Base-by-base conservation (phyloP, 352 stramenopile species). In the Pythium rhizo-oryzae region DNA sequence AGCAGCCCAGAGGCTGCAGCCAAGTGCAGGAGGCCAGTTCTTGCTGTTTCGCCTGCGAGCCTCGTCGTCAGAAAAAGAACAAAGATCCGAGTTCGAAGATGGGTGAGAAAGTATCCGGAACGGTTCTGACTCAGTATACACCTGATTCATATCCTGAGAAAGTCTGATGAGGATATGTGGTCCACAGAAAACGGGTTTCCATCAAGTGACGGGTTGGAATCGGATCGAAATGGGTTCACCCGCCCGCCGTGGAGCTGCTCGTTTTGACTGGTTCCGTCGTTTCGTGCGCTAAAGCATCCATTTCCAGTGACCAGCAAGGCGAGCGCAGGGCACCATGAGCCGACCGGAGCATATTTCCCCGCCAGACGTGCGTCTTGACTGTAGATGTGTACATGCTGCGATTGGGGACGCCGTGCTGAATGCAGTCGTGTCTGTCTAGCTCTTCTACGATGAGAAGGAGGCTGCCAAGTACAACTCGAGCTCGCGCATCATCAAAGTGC, bases 371-470 rank as follows among this genome's bases (percentile, higher is more conserved):
- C 70, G 82, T 65, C 58, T 37, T 43, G 4, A 30, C 37, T 58
- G 64, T 21, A n/a, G 57, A 18, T 44, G 24, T 41, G 15, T 15
- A 33, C 6, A 25, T 49, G 24, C 47, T 65, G 9, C 18, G 7
- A 59, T 50, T 59, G 51, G 18, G 16, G 8, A 23, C 12, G 16
- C 49, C 7, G 11, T 61, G 37, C 7, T 49, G 37, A 62, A 21
- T 21, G 28, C 25, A 23, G 11, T 21, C 8, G 8, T 55, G 25
- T 71, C 6, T 4, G 46, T 65, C 59, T 60, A 98, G 89, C 70
- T 97, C 59, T 98, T 96, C 72, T 98, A 98, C 70, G 83, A 97
- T 81, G 87, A 96, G 58, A 95, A 95, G 65, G 92, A 98, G 76
- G 90, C 91, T 0, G 82, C 87, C 70, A 97, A 98, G 75, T 98